These are phyloP conservation scores for Jimgerdemannia lactiflua DNA, from an alignment of 192 early-diverging fungal species.

Conservation along the genomic window DNA sequence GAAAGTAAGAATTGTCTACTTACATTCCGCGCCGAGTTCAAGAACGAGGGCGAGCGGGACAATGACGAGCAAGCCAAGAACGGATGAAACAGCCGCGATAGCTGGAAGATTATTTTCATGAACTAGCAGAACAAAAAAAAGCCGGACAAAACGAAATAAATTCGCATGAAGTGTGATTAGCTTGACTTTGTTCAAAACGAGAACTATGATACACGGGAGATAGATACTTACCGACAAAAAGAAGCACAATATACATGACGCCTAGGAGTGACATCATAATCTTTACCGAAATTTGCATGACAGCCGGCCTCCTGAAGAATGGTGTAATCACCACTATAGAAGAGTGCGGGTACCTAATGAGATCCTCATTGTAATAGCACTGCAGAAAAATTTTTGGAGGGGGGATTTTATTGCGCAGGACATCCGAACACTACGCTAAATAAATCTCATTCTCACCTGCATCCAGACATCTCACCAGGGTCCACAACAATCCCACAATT, in stretches of 20 bases:
- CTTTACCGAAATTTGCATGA: not conserved
- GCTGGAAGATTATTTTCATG: conserved; percentile 18
- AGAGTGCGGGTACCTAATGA: too few species aligned
- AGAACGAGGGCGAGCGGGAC: conserved; percentile 27
- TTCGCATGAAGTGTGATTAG: too few species aligned
- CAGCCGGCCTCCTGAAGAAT: not conserved
- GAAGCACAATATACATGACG: not conserved
- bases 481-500: not conserved
- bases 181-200: conserved; percentile 39
- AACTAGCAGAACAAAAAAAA: conserved; percentile 42
- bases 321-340: too few species aligned
- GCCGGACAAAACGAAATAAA: conserved; percentile 34
- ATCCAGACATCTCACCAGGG: not conserved
- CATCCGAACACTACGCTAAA: conserved; percentile 31
- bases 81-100: conserved; percentile 15
- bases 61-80: conserved; percentile 33
- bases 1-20: conserved; percentile 1
- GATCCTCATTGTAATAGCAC: too few species aligned
- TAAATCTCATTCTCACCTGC: not conserved
- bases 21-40: conserved; percentile 36
- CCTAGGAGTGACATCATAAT: not conserved
- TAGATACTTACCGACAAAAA: not conserved
- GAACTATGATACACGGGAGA: conserved; percentile 22
- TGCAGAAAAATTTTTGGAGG: too few species aligned
- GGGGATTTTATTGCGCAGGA: too few species aligned